A percentile compares a stretch with the other conserved stretches of the same genome.
phyloP scores from a whole-genome alignment of 2,329 filamentous ascomycete species.

The Penicillium corylophilum region DNA sequence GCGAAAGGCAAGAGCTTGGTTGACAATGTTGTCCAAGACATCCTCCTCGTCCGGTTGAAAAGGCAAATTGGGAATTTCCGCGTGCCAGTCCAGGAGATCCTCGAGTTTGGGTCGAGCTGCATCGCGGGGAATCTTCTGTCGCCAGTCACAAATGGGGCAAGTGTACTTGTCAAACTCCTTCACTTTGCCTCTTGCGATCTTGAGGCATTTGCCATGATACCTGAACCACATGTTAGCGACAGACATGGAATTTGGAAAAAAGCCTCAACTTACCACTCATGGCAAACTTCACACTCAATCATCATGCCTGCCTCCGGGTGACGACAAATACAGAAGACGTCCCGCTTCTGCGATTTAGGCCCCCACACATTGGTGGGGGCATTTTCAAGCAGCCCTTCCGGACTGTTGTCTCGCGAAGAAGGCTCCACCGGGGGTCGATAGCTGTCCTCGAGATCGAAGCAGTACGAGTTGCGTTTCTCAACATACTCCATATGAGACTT shows the following conservation, averaged over 20 bases:
- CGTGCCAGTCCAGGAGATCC: conserved; percentile 78
- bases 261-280: conserved; percentile 76
- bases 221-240: conserved; percentile 47
- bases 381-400: conserved; percentile 55
- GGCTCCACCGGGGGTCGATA: conserved; percentile 89
- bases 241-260: background rate
- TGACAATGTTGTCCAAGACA: conserved; percentile 78
- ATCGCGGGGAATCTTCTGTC: conserved; percentile 93
- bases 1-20: conserved; percentile 79
- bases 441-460: conserved; percentile 87
- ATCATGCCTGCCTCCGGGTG: conserved; percentile 95
- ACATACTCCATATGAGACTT: conserved; percentile 94
- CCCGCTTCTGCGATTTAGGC: conserved; percentile 60
- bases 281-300: conserved; percentile 98
- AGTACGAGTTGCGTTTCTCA: conserved; percentile 81
- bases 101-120: conserved; percentile 93
- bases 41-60: conserved; percentile 97
- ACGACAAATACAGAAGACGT: conserved; percentile 97
- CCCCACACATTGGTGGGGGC: conserved; percentile 33
- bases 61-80: conserved; percentile 75
- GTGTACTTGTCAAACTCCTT: conserved; percentile 99
- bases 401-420: conserved; percentile 76
- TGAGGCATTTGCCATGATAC: conserved; percentile 98
- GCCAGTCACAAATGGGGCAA: conserved; percentile 96
- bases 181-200: conserved; percentile 95